Evolutionary conservation across 2,329 filamentous ascomycete genomes (phyloP).

Genomic region (Atkinsonella texensis): DNA sequence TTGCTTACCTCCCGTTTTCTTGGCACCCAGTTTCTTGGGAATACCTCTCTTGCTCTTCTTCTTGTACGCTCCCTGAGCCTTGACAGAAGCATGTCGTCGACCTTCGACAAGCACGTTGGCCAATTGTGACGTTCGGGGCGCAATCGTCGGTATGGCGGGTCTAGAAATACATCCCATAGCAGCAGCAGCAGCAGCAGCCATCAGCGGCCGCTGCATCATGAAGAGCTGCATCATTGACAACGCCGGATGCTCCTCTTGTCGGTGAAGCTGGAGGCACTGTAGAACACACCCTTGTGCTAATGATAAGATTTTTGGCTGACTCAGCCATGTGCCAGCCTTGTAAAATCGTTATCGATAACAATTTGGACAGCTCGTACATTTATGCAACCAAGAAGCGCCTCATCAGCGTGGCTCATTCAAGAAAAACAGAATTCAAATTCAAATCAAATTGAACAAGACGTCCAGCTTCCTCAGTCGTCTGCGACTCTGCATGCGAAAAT

Average conservation of each 20-base stretch:
- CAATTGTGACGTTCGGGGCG: constrained; percentile 14
- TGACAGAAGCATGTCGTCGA: constrained; percentile 44
- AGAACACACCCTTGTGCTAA: background rate
- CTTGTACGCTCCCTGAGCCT: constrained; percentile 58
- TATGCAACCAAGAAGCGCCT: no score
- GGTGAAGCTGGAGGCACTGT: background rate
- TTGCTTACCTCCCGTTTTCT: constrained; percentile 70
- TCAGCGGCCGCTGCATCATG: constrained; percentile 33
- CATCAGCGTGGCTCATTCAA: background rate
- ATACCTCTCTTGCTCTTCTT: constrained; percentile 46
- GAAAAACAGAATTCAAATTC: no score
- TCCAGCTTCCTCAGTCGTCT: background rate
- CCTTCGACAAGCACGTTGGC: constrained; percentile 34
- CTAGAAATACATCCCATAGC: background rate
- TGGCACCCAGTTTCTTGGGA: constrained; percentile 81
- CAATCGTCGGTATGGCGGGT: background rate
- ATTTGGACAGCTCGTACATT: background rate
- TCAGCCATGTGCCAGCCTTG: background rate
- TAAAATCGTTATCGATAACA: background rate
- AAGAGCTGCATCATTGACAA: constrained; percentile 31
- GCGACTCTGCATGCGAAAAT: constrained; percentile 12
- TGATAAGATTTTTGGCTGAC: constrained; percentile 5
- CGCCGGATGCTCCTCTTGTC: constrained; percentile 1
- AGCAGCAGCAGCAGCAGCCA: constrained; percentile 22
- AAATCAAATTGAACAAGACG: background rate